These are phyloP conservation scores for Raffaelea albimanens DNA, from an alignment of 2,329 filamentous ascomycete genomes.

Conservation along the genomic window DNA sequence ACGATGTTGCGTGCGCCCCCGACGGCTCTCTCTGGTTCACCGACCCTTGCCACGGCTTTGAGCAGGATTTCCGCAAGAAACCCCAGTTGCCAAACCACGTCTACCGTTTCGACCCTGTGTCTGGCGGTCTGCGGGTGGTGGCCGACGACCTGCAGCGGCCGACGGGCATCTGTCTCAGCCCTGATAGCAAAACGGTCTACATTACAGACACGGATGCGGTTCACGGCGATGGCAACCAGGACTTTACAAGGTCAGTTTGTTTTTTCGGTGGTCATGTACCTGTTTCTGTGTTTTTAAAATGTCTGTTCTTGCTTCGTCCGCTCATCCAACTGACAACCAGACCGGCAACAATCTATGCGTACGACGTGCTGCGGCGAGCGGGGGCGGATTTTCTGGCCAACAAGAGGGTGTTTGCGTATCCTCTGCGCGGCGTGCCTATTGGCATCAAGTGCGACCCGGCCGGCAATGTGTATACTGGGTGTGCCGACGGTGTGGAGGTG, in stretches of 20 bases:
- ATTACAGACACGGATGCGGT: constrained; percentile 29
- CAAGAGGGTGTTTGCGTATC: constrained; percentile 41
- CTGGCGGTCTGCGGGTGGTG: constrained; percentile 33
- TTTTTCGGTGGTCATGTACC: neutral
- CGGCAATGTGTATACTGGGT: constrained; percentile 38
- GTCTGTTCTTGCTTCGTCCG: too few relatives aligned
- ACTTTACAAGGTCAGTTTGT: constrained; percentile 19
- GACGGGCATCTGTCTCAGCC: constrained; percentile 29
- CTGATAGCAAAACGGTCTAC: constrained; percentile 29
- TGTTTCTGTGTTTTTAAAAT: neutral
- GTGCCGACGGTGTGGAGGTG: constrained; percentile 39
- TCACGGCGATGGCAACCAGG: constrained; percentile 18
- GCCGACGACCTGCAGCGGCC: constrained; percentile 36
- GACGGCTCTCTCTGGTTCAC: constrained; percentile 40
- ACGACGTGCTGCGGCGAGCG: constrained; percentile 29
- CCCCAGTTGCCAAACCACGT: constrained; percentile 37
- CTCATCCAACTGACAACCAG: constrained; percentile 13
- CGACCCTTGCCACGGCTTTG: constrained; percentile 33
- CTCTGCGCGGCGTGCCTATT: constrained; percentile 33
- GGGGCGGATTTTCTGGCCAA: constrained; percentile 34
- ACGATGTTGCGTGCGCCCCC: constrained; percentile 27
- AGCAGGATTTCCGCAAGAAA: constrained; percentile 31
- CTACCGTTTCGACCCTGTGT: constrained; percentile 33
- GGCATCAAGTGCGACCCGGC: constrained; percentile 29
- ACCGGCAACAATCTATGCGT: constrained; percentile 34